Percentiles rank a stretch among this genome's conserved stretches.
phyloP scores from a whole-genome alignment of 2,329 filamentous ascomycete genomes.

The Cytospora mali region DNA sequence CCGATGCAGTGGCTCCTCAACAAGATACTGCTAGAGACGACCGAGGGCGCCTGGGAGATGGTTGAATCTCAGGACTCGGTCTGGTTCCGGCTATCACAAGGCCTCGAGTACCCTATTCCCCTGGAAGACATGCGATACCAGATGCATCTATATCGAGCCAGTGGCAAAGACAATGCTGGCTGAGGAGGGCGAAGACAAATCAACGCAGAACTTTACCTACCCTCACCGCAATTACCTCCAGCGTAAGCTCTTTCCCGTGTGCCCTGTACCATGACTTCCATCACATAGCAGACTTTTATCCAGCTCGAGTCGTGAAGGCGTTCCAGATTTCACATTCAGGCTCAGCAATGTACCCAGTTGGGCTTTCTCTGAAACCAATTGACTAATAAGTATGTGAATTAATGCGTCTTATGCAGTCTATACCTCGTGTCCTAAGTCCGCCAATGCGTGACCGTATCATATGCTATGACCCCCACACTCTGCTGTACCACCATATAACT shows the following conservation, averaged over 20 bases:
- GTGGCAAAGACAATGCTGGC: not conserved
- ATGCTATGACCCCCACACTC: not conserved
- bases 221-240: not conserved
- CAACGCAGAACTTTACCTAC: not conserved
- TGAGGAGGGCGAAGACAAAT: not conserved
- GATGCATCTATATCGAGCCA: constrained; percentile 73
- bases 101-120: constrained; percentile 76
- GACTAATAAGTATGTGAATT: not conserved
- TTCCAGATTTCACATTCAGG: no score
- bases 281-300: no score
- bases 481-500: not conserved
- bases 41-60: constrained; percentile 68
- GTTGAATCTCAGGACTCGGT: constrained; percentile 73
- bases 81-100: constrained; percentile 78
- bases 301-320: no score
- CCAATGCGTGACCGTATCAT: not conserved
- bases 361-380: no score
- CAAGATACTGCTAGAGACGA: constrained; percentile 66
- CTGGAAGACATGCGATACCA: constrained; percentile 97
- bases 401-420: not conserved
- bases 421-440: no score
- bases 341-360: no score
- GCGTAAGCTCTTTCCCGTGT: not conserved
- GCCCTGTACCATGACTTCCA: no score
- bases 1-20: constrained; percentile 94